Percentiles rank a stretch among this genome's conserved stretches.
Conservation (phyloP, 768 basidiomycete species). For the Mycena metata region DNA sequence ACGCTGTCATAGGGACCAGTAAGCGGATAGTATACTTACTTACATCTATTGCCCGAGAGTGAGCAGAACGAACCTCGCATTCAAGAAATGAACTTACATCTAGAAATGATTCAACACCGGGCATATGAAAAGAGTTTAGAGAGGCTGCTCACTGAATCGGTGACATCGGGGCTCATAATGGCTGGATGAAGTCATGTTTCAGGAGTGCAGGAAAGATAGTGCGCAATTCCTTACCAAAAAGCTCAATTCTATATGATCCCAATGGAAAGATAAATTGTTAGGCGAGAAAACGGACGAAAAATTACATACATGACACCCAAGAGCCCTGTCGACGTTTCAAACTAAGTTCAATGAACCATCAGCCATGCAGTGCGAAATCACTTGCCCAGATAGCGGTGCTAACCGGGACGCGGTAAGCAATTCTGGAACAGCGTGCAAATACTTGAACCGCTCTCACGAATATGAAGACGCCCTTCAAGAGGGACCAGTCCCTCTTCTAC, state of each 20-base stretch:
- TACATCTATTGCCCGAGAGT: slow-evolving; percentile 10
- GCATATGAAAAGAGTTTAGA: background rate
- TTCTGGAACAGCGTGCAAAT: background rate
- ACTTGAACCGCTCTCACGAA: slow-evolving; percentile 36
- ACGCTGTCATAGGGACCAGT: background rate
- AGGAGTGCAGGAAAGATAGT: background rate
- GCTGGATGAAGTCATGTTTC: background rate
- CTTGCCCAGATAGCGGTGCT: slow-evolving; percentile 46
- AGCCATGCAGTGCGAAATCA: too few species aligned
- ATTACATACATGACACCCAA: slow-evolving; percentile 43
- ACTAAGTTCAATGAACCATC: too few species aligned
- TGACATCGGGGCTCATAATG: slow-evolving; percentile 8
- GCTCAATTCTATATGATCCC: slow-evolving; percentile 11
- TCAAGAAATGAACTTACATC: slow-evolving; percentile 3
- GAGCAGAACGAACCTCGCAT: background rate
- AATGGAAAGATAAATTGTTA: background rate
- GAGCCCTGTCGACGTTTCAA: slow-evolving; percentile 23
- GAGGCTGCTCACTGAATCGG: slow-evolving; percentile 4
- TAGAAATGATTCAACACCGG: background rate
- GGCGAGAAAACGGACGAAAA: background rate
- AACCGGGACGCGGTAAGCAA: background rate
- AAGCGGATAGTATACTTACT: background rate
- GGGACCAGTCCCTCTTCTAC: slow-evolving; percentile 45
- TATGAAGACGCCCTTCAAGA: slow-evolving; percentile 46
- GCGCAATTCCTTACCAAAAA: slow-evolving; percentile 16